These are phyloP conservation scores for Ormosia semicastrata DNA, from an alignment of 306 rosid genomes.

Conservation along the genomic window DNA sequence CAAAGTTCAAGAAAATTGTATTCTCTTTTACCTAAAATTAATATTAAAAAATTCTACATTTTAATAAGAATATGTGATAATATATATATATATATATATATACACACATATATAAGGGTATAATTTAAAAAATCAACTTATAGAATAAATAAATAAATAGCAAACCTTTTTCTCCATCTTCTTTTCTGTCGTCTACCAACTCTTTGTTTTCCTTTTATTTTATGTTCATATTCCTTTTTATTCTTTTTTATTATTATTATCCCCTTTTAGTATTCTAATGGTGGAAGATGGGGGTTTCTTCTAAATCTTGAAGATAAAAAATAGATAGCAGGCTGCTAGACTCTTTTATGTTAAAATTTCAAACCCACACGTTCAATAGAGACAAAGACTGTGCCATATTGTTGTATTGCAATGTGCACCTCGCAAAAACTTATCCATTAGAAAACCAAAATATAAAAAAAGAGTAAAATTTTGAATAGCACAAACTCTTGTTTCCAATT, in stretches of 20 bases:
- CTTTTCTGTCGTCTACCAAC: not conserved
- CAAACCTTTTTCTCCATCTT: not conserved
- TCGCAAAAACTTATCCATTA: not conserved
- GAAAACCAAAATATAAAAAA: too few species aligned
- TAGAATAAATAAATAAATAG: not conserved
- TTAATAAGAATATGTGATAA: too few species aligned
- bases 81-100: too few species aligned
- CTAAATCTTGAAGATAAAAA: not conserved
- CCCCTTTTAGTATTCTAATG: not conserved
- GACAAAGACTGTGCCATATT: not conserved
- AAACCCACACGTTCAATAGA: not conserved
- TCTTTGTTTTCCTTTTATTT: not conserved
- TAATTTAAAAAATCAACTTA: not conserved
- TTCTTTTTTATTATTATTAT: not conserved
- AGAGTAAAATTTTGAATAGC: not conserved
- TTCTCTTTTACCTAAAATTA: too few species aligned
- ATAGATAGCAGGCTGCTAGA: constrained; percentile 15
- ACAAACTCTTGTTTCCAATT: not conserved
- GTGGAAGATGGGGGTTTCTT: constrained; percentile 16
- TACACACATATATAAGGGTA: not conserved
- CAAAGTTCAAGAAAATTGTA: too few species aligned
- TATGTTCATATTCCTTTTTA: too few species aligned
- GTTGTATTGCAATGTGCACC: not conserved
- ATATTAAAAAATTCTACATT: too few species aligned
- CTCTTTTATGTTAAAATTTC: not conserved